Conservation (phyloP, 176 grass and related monocot genomes). For the Hsuehochloa calcarea region DNA sequence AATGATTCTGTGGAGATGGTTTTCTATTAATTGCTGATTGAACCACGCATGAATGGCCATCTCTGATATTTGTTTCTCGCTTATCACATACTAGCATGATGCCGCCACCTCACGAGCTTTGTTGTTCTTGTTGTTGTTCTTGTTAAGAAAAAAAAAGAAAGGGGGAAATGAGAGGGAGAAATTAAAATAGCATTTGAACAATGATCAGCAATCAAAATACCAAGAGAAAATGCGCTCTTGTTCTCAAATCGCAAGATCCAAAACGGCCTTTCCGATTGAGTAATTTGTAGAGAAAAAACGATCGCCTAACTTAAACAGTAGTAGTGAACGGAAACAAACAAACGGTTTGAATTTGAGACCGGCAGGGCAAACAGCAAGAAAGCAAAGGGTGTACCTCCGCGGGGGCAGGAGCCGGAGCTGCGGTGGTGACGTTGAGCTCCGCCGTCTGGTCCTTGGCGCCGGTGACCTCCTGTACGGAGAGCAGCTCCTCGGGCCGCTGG, state of each 20-base stretch:
- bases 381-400: background rate
- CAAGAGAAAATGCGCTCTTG: background rate
- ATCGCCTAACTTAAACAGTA: background rate
- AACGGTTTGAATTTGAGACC: background rate
- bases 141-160: background rate
- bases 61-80: background rate
- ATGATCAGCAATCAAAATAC: background rate
- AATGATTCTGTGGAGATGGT: background rate
- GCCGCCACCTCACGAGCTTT: background rate
- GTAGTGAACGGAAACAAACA: background rate
- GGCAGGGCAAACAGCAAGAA: background rate
- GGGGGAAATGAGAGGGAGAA: background rate
- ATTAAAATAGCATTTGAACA: background rate
- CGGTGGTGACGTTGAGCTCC: background rate
- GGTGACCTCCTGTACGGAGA: background rate
- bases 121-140: background rate
- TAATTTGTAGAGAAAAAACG: background rate
- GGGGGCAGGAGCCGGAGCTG: slow-evolving; percentile 31
- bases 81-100: too few species aligned
- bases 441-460: too few species aligned
- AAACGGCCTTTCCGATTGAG: background rate
- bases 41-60: background rate
- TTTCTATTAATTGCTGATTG: background rate
- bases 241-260: background rate
- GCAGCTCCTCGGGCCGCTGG: background rate